These are phyloP conservation scores for Stagonosporopsis vannaccii DNA, from an alignment of 2,329 filamentous ascomycete genomes.

Conservation along the genomic window DNA sequence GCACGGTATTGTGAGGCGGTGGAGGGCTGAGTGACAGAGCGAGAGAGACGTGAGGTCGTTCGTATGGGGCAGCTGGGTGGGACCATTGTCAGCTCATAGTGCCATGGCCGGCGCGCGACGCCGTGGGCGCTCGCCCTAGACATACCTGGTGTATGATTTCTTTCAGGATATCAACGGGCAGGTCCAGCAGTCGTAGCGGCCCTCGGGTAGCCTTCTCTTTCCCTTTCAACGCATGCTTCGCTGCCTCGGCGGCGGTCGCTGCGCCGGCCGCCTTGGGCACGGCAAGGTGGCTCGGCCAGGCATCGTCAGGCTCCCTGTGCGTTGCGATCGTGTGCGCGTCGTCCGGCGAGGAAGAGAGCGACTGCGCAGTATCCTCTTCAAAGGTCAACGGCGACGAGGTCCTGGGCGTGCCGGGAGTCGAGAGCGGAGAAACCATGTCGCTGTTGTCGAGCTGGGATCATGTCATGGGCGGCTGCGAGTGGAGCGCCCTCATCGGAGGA, in stretches of 20 bases:
- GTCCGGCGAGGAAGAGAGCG: slow-evolving; percentile 31
- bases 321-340: slow-evolving; percentile 29
- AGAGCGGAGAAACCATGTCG: slow-evolving; percentile 44
- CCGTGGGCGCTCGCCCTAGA: slow-evolving; percentile 2
- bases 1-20: slow-evolving; percentile 75
- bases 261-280: slow-evolving; percentile 15
- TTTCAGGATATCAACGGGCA: slow-evolving; percentile 79
- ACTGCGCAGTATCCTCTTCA: slow-evolving; percentile 32
- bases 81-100: slow-evolving; percentile 21
- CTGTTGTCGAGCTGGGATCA: slow-evolving; percentile 32
- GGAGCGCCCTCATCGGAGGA: slow-evolving; percentile 41
- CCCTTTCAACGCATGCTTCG: slow-evolving; percentile 54
- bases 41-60: slow-evolving; percentile 83
- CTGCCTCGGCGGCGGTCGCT: slow-evolving; percentile 9
- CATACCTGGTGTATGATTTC: slow-evolving; percentile 79
- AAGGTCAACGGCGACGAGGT: slow-evolving; percentile 38
- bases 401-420: slow-evolving; percentile 35
- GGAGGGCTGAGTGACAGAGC: slow-evolving; percentile 78
- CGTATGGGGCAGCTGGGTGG: slow-evolving; percentile 73
- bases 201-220: slow-evolving; percentile 57
- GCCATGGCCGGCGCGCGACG: neutral
- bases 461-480: slow-evolving; percentile 32
- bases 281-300: slow-evolving; percentile 17
- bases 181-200: slow-evolving; percentile 72
- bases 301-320: slow-evolving; percentile 21